phyloP scores from a whole-genome alignment of 2,329 filamentous ascomycete species.

The Leptographium radiaticola region DNA sequence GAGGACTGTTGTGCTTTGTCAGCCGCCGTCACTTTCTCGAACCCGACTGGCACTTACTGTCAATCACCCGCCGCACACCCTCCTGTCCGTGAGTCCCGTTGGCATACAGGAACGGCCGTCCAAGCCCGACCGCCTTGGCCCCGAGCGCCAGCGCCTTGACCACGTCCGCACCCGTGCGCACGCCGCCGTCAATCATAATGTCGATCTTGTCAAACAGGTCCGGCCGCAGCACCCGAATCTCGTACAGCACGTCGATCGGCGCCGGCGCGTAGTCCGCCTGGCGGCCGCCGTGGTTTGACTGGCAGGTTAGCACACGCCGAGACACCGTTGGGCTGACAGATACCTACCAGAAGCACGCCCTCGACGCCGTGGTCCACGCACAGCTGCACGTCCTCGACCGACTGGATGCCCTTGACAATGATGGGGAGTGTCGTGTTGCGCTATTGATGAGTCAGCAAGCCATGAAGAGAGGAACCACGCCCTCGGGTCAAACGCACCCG shows the following conservation, averaged over 20 bases:
- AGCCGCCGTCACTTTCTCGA: not conserved
- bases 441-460: not conserved
- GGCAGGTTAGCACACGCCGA: not conserved
- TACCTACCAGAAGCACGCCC: slow-evolving; percentile 35
- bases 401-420: slow-evolving; percentile 48
- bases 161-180: slow-evolving; percentile 37
- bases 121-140: slow-evolving; percentile 9
- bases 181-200: slow-evolving; percentile 41
- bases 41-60: not conserved
- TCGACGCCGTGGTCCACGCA: slow-evolving; percentile 42
- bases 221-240: slow-evolving; percentile 7
- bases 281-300: slow-evolving; percentile 35
- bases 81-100: slow-evolving; percentile 6
- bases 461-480: not conserved
- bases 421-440: slow-evolving; percentile 31
- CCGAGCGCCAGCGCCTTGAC: slow-evolving; percentile 10
- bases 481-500: slow-evolving; percentile 34
- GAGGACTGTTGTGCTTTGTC: not conserved
- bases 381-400: slow-evolving; percentile 37
- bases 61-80: slow-evolving; percentile 6
- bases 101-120: slow-evolving; percentile 8
- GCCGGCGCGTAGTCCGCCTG: slow-evolving; percentile 26
- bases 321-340: slow-evolving; percentile 11
- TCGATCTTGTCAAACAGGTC: slow-evolving; percentile 37
- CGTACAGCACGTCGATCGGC: slow-evolving; percentile 36